Percentiles rank a stretch among this genome's conserved stretches.
Conservation (phyloP, 176 grass and related monocot species). For the Pontederia crassipes region DNA sequence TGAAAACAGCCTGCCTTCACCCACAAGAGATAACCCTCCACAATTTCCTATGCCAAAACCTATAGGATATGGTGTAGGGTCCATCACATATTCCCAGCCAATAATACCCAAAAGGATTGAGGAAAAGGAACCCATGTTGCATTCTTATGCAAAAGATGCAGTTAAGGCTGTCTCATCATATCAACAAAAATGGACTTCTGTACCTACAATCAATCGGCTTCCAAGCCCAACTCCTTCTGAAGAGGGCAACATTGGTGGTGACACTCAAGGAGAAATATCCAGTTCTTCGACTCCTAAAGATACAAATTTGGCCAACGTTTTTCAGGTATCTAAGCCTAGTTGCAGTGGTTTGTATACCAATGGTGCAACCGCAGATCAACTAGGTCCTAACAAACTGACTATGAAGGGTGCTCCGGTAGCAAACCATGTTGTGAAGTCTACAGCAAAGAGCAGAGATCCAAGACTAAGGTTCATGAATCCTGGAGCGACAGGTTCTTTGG, state of each 20-base stretch:
- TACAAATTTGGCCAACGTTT: slow-evolving; percentile 8
- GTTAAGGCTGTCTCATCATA: slow-evolving; percentile 83
- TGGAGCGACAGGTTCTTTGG: slow-evolving; percentile 30
- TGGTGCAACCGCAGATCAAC: slow-evolving; percentile 22
- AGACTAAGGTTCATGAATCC: slow-evolving; percentile 63
- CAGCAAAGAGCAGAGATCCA: slow-evolving; percentile 68
- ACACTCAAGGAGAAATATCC: slow-evolving; percentile 50
- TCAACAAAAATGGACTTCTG: slow-evolving; percentile 59
- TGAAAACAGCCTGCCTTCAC: slow-evolving; percentile 86
- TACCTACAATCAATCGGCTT: slow-evolving; percentile 50
- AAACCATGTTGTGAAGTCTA: slow-evolving; percentile 31
- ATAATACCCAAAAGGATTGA: slow-evolving; percentile 25
- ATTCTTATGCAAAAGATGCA: slow-evolving; percentile 60
- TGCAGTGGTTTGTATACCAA: slow-evolving; percentile 15
- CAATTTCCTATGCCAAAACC: slow-evolving; percentile 55
- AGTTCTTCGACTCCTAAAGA: slow-evolving; percentile 43
- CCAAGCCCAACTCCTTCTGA: slow-evolving; percentile 93
- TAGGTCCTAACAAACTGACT: slow-evolving; percentile 30
- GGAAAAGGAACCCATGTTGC: slow-evolving; percentile 14
- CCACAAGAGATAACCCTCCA: slow-evolving; percentile 45
- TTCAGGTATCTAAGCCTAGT: slow-evolving; percentile 29
- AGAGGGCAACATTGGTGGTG: slow-evolving; percentile 27
- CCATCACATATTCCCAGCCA: slow-evolving; percentile 24
- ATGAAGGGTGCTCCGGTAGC: slow-evolving; percentile 26
- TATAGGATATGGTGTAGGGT: slow-evolving; percentile 39